Evolutionary conservation across 2,329 filamentous ascomycete genomes (phyloP), one percentile per base, ranked within the genome.

Genomic region (Hypomyces rosellus): DNA sequence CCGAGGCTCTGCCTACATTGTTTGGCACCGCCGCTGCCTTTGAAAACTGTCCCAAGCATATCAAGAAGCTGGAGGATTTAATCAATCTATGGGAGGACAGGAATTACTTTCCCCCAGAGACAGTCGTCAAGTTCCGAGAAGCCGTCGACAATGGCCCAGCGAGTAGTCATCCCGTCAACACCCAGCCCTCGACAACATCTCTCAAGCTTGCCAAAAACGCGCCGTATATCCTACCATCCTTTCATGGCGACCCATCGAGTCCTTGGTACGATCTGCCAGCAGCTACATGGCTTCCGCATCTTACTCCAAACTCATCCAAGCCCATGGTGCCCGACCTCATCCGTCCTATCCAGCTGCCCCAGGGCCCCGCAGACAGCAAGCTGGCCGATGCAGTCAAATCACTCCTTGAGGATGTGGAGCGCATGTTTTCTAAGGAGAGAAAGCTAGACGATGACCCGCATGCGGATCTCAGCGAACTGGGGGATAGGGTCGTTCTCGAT

Each of bases 191-290:
- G 8, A 60, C 56, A 36, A 49, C 57, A n/a, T 56, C 63, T 3
- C 20, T 67, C 4, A 72, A 71, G 54, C 62, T 71, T 5, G 69
- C 76, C 14, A 84, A 80, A 58, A 74, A 84, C 53, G 70, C 71
- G 1, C 85, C 86, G 0, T 92, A 82, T 61, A 67, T 85, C 25
- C 77, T 95, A 65, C 90, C 90, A 16, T 75, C 86, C 1, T 80
- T 78, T 50, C 90, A 95, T 64, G 90, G 90, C 38, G 88, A 95
- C 62, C 69, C 77, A 2, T 78, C 80, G 0, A 82, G 78, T 4
- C 82, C 86, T 0, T 95, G 86, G 80, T 87, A 90, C 68, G 89
- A 95, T 56, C 72, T 95, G 1, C 89, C 89, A 0, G 89, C 89
- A 1, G 86, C 82, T 2, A 92, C 88, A 57, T 85, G 91, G 74